A percentile compares a stretch with the other conserved stretches of the same genome.
phyloP scores from a whole-genome alignment of 225 moss, liverwort and hornwort genomes.

The Rhytidiadelphus loreus region DNA sequence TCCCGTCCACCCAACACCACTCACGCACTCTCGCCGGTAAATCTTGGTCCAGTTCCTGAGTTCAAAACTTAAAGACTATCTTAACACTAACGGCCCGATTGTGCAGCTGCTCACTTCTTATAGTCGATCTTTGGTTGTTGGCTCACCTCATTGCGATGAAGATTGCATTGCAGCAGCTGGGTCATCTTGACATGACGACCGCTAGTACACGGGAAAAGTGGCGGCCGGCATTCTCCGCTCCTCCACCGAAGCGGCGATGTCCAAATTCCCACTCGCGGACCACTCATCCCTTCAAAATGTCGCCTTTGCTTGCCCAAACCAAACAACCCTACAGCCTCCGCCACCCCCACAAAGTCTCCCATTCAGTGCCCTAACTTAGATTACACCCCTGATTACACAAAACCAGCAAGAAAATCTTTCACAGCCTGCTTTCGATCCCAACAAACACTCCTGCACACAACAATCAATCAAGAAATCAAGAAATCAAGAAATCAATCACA shows the following conservation, averaged over 20 bases:
- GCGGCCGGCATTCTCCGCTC: background rate
- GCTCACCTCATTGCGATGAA: conserved; percentile 3
- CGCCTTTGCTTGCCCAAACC: background rate
- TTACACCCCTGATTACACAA: background rate
- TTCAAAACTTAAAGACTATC: background rate
- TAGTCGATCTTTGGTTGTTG: background rate
- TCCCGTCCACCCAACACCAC: background rate
- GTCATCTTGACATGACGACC: background rate
- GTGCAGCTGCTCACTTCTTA: background rate
- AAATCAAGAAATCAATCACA: too few species aligned
- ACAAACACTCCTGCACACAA: background rate
- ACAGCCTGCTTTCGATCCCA: background rate
- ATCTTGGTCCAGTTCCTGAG: background rate
- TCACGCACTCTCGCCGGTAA: background rate
- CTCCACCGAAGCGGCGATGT: background rate
- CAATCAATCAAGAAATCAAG: background rate
- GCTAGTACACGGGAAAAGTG: background rate
- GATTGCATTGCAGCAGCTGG: background rate
- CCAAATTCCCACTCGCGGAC: background rate
- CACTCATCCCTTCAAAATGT: background rate
- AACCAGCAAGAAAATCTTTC: background rate
- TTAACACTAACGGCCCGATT: background rate
- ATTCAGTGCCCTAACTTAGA: background rate
- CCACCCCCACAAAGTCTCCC: background rate
- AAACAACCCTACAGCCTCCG: background rate